Conservation (phyloP, 805 yeast species). For the Hanseniaspora occidentalis region DNA sequence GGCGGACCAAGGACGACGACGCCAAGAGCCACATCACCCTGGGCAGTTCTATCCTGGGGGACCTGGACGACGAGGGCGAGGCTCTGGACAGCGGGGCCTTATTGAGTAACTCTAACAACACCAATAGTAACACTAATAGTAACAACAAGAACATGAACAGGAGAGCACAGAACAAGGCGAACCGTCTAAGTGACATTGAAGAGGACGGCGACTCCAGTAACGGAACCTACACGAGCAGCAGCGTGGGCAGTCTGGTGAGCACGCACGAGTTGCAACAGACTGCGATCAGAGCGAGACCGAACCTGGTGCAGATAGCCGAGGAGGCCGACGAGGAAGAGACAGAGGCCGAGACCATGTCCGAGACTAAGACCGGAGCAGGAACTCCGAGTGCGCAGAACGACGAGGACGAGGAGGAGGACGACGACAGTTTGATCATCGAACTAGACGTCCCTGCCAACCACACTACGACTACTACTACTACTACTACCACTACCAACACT, state of each 20-base stretch:
- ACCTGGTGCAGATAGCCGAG: slow-evolving; percentile 30
- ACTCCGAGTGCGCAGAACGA: slow-evolving; percentile 13
- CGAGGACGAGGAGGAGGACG: slow-evolving; percentile 8
- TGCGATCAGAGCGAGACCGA: slow-evolving; percentile 14
- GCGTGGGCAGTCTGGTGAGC: slow-evolving; percentile 6
- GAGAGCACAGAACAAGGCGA: slow-evolving; percentile 32
- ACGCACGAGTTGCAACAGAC: slow-evolving; percentile 10
- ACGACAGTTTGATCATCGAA: slow-evolving; percentile 21
- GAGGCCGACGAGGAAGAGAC: slow-evolving; percentile 13
- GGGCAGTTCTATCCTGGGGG: slow-evolving; percentile 34
- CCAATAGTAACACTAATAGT: not conserved
- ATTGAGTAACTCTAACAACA: not conserved
- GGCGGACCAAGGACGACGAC: slow-evolving; percentile 14
- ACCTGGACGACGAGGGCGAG: slow-evolving; percentile 18
- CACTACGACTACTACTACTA: too few species aligned
- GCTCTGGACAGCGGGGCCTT: slow-evolving; percentile 1
- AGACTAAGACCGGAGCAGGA: slow-evolving; percentile 15
- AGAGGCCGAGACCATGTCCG: slow-evolving; percentile 15
- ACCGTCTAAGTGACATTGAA: slow-evolving; percentile 33
- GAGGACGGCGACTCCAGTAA: slow-evolving; percentile 14
- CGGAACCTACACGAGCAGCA: slow-evolving; percentile 1
- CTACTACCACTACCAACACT: too few species aligned
- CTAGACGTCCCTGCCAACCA: too few species aligned
- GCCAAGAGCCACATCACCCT: slow-evolving; percentile 25
- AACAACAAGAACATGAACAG: slow-evolving; percentile 13